phyloP scores from a whole-genome alignment of 306 rosid genomes.

The Cotoneaster glaucophyllus region DNA sequence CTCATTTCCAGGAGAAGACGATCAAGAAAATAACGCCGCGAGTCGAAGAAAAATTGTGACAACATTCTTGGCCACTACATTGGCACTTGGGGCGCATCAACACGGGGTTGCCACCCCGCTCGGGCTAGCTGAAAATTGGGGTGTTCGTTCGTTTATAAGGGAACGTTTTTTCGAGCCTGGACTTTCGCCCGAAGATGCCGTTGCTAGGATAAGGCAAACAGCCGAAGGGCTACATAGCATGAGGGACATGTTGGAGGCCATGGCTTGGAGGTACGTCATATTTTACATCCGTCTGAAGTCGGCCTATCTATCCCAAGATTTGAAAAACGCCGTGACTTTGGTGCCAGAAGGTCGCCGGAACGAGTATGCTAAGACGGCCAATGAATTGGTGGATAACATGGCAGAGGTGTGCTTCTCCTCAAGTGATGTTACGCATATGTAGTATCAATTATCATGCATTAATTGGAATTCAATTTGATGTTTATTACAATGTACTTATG shows the following conservation, averaged over 20 bases:
- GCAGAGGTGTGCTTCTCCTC: constrained; percentile 43
- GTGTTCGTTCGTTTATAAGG: constrained; percentile 56
- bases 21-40: constrained; percentile 17
- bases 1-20: constrained; percentile 6
- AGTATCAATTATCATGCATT: neutral
- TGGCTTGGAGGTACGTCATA: constrained; percentile 88
- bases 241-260: constrained; percentile 71
- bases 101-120: constrained; percentile 7
- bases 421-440: neutral
- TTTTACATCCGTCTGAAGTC: constrained; percentile 70
- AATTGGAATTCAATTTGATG: too few species aligned
- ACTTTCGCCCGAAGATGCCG: constrained; percentile 73
- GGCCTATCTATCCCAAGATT: constrained; percentile 71
- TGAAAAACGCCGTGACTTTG: constrained; percentile 55
- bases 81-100: constrained; percentile 18
- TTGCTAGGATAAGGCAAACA: constrained; percentile 71
- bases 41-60: constrained; percentile 49
- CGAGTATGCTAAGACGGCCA: constrained; percentile 64
- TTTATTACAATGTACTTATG: neutral
- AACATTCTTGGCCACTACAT: constrained; percentile 38
- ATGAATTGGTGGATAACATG: constrained; percentile 76
- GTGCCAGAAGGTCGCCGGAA: constrained; percentile 50
- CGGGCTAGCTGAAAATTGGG: constrained; percentile 73
- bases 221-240: constrained; percentile 81
- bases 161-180: constrained; percentile 73